Conservation (phyloP, 2,329 filamentous ascomycete genomes). For the Leptographium flavum region DNA sequence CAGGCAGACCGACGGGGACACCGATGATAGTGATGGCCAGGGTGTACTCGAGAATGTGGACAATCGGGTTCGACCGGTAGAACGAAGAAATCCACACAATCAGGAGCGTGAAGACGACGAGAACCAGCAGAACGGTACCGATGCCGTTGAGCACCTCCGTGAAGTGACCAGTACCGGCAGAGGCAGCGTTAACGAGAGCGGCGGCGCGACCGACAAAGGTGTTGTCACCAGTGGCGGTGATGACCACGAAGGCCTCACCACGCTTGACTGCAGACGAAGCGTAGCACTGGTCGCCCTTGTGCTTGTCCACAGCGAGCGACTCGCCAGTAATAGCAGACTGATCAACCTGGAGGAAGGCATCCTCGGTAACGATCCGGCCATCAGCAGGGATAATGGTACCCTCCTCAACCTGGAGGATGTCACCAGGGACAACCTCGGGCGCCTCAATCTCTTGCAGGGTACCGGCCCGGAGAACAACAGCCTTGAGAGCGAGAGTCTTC, state of each 20-base stretch:
- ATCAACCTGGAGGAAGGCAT: constrained; percentile 77
- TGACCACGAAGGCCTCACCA: constrained; percentile 70
- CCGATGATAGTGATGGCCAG: constrained; percentile 83
- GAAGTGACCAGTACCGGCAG: constrained; percentile 67
- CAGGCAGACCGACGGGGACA: constrained; percentile 84
- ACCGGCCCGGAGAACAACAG: constrained; percentile 72
- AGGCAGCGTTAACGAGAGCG: constrained; percentile 67
- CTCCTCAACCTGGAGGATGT: constrained; percentile 83
- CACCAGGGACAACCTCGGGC: constrained; percentile 73
- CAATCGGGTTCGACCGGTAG: constrained; percentile 73
- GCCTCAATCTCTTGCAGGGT: constrained; percentile 66
- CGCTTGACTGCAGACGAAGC: constrained; percentile 83
- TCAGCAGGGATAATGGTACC: constrained; percentile 86
- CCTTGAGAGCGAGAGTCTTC: constrained; percentile 66
- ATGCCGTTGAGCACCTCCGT: constrained; percentile 84
- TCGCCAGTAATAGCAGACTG: constrained; percentile 88
- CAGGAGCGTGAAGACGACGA: constrained; percentile 69
- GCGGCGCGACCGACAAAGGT: constrained; percentile 84
- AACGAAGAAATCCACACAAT: constrained; percentile 78
- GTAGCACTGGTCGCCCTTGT: constrained; percentile 66
- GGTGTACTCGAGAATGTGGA: constrained; percentile 69
- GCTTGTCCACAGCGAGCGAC: constrained; percentile 82
- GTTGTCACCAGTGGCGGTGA: constrained; percentile 75
- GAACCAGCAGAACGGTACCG: constrained; percentile 62
- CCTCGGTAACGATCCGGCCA: constrained; percentile 70